Conservation (phyloP, 2,329 filamentous ascomycete genomes). For the Aspergillus transmontanensis region DNA sequence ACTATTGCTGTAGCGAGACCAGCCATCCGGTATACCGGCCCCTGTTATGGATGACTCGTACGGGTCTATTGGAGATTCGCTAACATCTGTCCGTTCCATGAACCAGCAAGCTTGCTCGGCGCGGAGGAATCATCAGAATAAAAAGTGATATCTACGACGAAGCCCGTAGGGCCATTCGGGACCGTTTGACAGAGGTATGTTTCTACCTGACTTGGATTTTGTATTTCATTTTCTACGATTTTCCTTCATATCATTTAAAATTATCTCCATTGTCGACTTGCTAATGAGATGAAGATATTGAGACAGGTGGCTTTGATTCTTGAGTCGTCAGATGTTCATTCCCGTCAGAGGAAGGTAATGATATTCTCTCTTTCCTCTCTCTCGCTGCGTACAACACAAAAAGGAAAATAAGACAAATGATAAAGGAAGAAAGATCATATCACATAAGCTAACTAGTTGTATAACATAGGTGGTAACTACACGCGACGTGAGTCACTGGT, state of each 20-base stretch:
- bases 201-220: background rate
- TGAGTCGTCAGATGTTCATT: slow-evolving; percentile 16
- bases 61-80: background rate
- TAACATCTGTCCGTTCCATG: background rate
- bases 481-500: slow-evolving; percentile 17
- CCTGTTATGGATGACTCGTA: background rate
- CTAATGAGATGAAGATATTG: slow-evolving; percentile 25
- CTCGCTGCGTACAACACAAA: background rate
- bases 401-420: background rate
- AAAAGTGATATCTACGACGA: slow-evolving; percentile 32
- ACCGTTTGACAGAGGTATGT: slow-evolving; percentile 26
- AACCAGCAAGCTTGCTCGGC: slow-evolving; percentile 38
- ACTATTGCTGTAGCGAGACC: slow-evolving; percentile 26
- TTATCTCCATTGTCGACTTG: background rate
- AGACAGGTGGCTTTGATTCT: slow-evolving; percentile 25
- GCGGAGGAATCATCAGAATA: slow-evolving; percentile 36
- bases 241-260: background rate
- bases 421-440: background rate
- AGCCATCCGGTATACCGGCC: slow-evolving; percentile 30
- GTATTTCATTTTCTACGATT: background rate
- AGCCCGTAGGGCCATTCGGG: slow-evolving; percentile 24
- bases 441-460: background rate
- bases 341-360: slow-evolving; percentile 14
- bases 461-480: slow-evolving; percentile 16
- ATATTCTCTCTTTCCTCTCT: background rate